These are phyloP conservation scores for Apiotrichum akiyoshidainum DNA, from an alignment of 1,284 basidiomycete species.

Conservation along the genomic window DNA sequence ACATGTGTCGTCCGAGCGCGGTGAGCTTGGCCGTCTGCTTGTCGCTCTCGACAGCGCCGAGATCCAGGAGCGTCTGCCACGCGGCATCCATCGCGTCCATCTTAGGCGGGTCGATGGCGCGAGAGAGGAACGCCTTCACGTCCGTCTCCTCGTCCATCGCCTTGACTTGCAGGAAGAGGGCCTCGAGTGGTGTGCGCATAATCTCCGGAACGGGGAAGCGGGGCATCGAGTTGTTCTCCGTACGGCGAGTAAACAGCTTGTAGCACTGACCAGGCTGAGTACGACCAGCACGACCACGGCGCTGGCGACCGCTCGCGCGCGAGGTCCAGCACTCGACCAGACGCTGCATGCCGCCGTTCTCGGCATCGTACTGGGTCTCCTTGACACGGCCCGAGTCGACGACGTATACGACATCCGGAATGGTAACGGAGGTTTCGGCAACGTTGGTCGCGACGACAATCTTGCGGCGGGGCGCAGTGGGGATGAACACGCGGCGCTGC, in stretches of 20 bases:
- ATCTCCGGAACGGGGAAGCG: conserved; percentile 83
- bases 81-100: conserved; percentile 74
- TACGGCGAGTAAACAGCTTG: conserved; percentile 73
- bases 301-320: conserved; percentile 75
- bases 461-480: conserved; percentile 67
- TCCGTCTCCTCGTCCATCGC: conserved; percentile 74
- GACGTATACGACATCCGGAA: conserved; percentile 83
- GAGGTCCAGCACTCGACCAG: conserved; percentile 68
- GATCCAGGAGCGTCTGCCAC: conserved; percentile 67
- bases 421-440: conserved; percentile 83
- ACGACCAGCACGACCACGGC: conserved; percentile 85
- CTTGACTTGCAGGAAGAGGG: conserved; percentile 77
- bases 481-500: conserved; percentile 79
- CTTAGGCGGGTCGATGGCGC: conserved; percentile 80
- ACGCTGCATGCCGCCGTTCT: conserved; percentile 69
- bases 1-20: conserved; percentile 70
- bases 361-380: conserved; percentile 78
- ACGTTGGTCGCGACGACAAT: conserved; percentile 88
- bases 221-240: conserved; percentile 68
- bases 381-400: conserved; percentile 85
- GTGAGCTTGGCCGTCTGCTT: conserved; percentile 62
- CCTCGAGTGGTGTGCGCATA: conserved; percentile 80
- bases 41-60: conserved; percentile 71
- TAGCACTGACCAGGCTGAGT: conserved; percentile 75
- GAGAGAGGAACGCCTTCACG: conserved; percentile 63